Conservation (phyloP, 2,329 filamentous ascomycete genomes). For the Ophiostoma australiae region DNA sequence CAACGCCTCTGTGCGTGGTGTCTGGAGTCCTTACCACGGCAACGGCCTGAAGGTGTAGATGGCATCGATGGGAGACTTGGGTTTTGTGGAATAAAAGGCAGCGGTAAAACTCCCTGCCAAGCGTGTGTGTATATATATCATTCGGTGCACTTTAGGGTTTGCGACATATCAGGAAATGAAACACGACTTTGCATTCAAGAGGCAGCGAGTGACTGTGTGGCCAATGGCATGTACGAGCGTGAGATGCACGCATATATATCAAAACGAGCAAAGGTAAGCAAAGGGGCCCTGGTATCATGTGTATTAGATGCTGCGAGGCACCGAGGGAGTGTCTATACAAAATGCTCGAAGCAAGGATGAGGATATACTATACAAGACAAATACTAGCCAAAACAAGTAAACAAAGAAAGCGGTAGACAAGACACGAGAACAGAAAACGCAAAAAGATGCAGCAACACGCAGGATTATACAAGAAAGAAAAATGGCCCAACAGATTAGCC, state of each 20-base stretch:
- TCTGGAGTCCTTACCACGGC: slow-evolving; percentile 68
- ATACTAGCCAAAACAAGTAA: background rate
- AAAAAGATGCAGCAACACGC: background rate
- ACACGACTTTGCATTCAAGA: slow-evolving; percentile 11
- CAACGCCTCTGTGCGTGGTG: slow-evolving; percentile 61
- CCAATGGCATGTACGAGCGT: background rate
- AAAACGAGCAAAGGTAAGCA: background rate
- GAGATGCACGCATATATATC: background rate
- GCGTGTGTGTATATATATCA: slow-evolving; percentile 13
- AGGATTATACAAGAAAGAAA: background rate
- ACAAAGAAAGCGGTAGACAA: background rate
- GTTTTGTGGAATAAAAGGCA: background rate
- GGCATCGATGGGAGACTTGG: background rate
- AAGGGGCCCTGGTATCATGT: slow-evolving; percentile 14
- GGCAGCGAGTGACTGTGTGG: background rate
- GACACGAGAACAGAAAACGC: background rate
- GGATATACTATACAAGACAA: slow-evolving; percentile 2
- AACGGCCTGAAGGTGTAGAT: slow-evolving; percentile 50
- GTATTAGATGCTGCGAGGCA: slow-evolving; percentile 21
- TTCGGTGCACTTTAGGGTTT: slow-evolving; percentile 9
- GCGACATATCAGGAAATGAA: slow-evolving; percentile 7
- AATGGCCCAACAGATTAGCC: slow-evolving; percentile 8
- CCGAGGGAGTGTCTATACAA: slow-evolving; percentile 5
- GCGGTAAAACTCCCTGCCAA: background rate
- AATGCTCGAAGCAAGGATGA: background rate